These are phyloP conservation scores for Erythrophleum fordii DNA, from an alignment of 306 rosid genomes.

Conservation along the genomic window DNA sequence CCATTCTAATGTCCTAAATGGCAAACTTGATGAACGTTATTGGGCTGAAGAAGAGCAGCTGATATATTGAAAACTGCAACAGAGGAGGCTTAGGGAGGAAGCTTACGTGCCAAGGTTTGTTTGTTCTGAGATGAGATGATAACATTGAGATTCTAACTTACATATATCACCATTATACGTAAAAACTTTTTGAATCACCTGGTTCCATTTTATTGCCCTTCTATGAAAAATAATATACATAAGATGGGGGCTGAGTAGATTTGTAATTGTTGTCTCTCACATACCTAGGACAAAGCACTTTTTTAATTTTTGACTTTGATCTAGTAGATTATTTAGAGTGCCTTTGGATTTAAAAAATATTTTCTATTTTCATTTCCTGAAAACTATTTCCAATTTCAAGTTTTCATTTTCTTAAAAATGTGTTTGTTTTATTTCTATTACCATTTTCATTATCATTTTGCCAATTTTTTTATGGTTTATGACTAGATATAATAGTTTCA, in stretches of 20 bases:
- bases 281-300: not conserved
- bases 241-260: not conserved
- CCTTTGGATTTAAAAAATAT: not conserved
- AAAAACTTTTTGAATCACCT: slow-evolving; percentile 22
- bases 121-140: slow-evolving; percentile 35
- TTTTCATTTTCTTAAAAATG: not conserved
- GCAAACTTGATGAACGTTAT: slow-evolving; percentile 58
- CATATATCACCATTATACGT: slow-evolving; percentile 24
- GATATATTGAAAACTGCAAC: slow-evolving; percentile 69
- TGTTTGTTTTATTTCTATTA: too few species aligned
- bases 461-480: too few species aligned
- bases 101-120: slow-evolving; percentile 77
- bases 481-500: too few species aligned
- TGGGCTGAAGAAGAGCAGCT: slow-evolving; percentile 80
- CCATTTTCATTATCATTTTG: too few species aligned
- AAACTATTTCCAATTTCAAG: not conserved
- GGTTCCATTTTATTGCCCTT: slow-evolving; percentile 10
- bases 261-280: slow-evolving; percentile 10
- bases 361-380: not conserved
- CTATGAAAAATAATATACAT: slow-evolving; percentile 10
- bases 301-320: slow-evolving; percentile 27
- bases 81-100: slow-evolving; percentile 82
- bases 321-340: slow-evolving; percentile 19
- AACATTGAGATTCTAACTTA: slow-evolving; percentile 2
- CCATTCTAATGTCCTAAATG: slow-evolving; percentile 73